A percentile compares a stretch with the other conserved stretches of the same genome.
These are phyloP conservation scores for Malus sylvestris DNA, from an alignment of 306 rosid species.

Conservation along the genomic window DNA sequence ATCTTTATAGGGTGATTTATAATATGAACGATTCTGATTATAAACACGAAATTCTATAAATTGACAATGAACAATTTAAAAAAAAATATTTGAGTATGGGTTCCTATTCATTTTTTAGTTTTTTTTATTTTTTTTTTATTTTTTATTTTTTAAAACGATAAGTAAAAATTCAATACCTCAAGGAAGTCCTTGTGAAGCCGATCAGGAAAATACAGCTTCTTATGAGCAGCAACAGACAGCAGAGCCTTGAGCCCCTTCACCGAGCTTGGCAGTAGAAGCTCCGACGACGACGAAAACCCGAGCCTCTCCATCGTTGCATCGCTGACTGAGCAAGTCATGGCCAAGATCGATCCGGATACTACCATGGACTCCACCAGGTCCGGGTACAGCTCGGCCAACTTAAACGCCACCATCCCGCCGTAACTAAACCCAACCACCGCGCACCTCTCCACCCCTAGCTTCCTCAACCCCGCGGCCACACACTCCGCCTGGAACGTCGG, in stretches of 20 bases:
- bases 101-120: not conserved
- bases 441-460: constrained; percentile 67
- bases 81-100: too few relatives aligned
- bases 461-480: constrained; percentile 44
- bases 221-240: constrained; percentile 44
- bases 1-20: too few relatives aligned
- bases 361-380: constrained; percentile 50
- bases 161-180: constrained; percentile 27
- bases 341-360: constrained; percentile 43
- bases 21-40: too few relatives aligned
- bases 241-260: constrained; percentile 43
- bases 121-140: too few relatives aligned
- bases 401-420: constrained; percentile 77
- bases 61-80: too few relatives aligned
- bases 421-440: constrained; percentile 69
- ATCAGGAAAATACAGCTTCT: constrained; percentile 48
- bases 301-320: constrained; percentile 15
- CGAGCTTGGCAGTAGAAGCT: constrained; percentile 56
- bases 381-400: constrained; percentile 51
- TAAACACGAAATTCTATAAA: too few relatives aligned
- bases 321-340: constrained; percentile 34
- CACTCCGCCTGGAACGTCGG: constrained; percentile 72
- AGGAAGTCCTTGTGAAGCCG: constrained; percentile 49
- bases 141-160: not conserved
- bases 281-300: constrained; percentile 53